phyloP scores from a whole-genome alignment of 768 basidiomycete species.

The Rubroboletus pulcherrimus region DNA sequence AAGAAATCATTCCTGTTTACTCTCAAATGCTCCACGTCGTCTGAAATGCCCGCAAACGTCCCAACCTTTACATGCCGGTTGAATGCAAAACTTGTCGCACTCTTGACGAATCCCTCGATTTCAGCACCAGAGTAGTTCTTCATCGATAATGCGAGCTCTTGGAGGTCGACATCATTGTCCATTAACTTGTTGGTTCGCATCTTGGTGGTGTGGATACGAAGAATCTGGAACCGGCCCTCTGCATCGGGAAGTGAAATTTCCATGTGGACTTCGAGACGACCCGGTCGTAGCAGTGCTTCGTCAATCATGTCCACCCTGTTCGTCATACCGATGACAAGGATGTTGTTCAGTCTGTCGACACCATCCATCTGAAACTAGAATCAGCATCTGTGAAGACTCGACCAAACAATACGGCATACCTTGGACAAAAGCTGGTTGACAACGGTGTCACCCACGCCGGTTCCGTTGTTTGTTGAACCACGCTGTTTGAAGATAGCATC shows the following conservation, averaged over 20 bases:
- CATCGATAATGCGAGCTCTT: conserved; percentile 75
- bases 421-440: conserved; percentile 98
- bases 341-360: conserved; percentile 98
- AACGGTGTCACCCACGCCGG: conserved; percentile 97
- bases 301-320: conserved; percentile 99
- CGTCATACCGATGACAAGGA: conserved; percentile 99
- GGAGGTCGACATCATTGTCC: conserved; percentile 79
- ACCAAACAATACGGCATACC: conserved; percentile 36
- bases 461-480: conserved; percentile 86
- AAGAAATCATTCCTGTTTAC: conserved; percentile 86
- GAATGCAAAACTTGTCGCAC: conserved; percentile 97
- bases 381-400: conserved; percentile 8
- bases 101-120: conserved; percentile 93
- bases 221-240: conserved; percentile 85
- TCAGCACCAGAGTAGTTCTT: conserved; percentile 99
- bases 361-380: conserved; percentile 80
- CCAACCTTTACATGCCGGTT: conserved; percentile 97
- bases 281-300: conserved; percentile 93
- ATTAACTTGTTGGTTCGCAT: conserved; percentile 92
- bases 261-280: conserved; percentile 99
- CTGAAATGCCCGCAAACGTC: conserved; percentile 93
- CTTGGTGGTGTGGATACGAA: conserved; percentile 91
- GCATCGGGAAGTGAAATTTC: conserved; percentile 98
- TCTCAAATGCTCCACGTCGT: conserved; percentile 90
- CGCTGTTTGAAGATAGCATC: conserved; percentile 99